Evolutionary conservation across 2,329 filamentous ascomycete species (phyloP).

Genomic region (Nemania serpens): DNA sequence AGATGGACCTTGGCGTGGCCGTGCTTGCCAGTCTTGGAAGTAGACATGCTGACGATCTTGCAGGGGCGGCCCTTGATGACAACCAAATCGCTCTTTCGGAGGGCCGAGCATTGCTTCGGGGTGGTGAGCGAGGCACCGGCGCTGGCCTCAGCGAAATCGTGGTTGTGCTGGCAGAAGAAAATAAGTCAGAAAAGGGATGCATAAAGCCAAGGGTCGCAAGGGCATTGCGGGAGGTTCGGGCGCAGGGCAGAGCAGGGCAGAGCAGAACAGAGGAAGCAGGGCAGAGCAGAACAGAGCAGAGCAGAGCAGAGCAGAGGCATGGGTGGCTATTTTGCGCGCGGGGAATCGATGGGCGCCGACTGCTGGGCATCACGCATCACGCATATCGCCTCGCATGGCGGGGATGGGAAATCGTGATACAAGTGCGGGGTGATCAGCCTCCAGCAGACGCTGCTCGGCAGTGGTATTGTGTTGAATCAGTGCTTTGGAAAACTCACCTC

Average conservation of each 20-base stretch:
- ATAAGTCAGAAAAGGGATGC: slow-evolving; percentile 28
- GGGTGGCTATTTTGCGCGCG: slow-evolving; percentile 4
- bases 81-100: slow-evolving; percentile 99
- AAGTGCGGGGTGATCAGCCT: slow-evolving; percentile 32
- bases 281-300: no score
- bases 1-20: slow-evolving; percentile 99
- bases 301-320: no score
- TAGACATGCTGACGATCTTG: slow-evolving; percentile 99
- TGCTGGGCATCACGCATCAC: slow-evolving; percentile 17
- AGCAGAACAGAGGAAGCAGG: no score
- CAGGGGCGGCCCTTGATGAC: slow-evolving; percentile 98
- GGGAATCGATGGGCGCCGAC: neutral
- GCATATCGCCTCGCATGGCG: slow-evolving; percentile 14
- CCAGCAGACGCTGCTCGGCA: slow-evolving; percentile 4
- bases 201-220: neutral
- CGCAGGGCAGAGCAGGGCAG: no score
- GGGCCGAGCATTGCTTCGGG: slow-evolving; percentile 99
- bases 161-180: slow-evolving; percentile 60
- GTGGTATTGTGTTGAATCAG: neutral
- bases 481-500: slow-evolving; percentile 50
- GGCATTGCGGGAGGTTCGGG: neutral
- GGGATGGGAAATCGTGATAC: slow-evolving; percentile 24
- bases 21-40: slow-evolving; percentile 99
- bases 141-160: slow-evolving; percentile 87
- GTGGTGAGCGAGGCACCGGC: slow-evolving; percentile 93